Evolutionary conservation across 768 basidiomycete species (phyloP).

Genomic region (Suillus sp.): DNA sequence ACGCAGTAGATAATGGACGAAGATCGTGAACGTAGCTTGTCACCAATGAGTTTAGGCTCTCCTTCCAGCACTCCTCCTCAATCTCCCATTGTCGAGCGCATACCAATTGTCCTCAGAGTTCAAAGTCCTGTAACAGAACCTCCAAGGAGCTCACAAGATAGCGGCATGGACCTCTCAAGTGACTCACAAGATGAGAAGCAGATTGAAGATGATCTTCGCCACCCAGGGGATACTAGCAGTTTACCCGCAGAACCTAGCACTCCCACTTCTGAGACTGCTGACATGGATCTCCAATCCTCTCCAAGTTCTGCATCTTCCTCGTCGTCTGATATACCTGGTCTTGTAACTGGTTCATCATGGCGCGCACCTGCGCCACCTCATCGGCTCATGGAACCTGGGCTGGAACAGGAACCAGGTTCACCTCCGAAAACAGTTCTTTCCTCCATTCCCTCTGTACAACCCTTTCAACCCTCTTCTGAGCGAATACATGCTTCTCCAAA

Average conservation of each 20-base stretch:
- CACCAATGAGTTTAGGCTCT: conserved; percentile 65
- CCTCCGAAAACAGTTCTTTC: conserved; percentile 19
- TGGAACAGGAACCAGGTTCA: conserved; percentile 10
- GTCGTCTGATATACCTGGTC: conserved; percentile 33
- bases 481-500: conserved; percentile 13
- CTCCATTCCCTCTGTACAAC: not conserved
- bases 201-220: conserved; percentile 25
- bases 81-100: conserved; percentile 18
- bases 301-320: conserved; percentile 29
- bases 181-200: conserved; percentile 24
- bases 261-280: conserved; percentile 36
- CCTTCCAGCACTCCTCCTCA: conserved; percentile 40
- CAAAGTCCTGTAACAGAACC: conserved; percentile 15
- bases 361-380: conserved; percentile 21
- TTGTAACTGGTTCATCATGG: conserved; percentile 35
- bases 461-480: conserved; percentile 16
- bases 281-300: conserved; percentile 38
- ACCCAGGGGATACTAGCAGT: conserved; percentile 29
- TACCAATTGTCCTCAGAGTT: conserved; percentile 10
- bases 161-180: conserved; percentile 14
- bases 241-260: conserved; percentile 25
- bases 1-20: conserved; percentile 30
- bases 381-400: conserved; percentile 27
- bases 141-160: conserved; percentile 13
- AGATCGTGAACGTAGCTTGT: conserved; percentile 49